These are phyloP conservation scores for Brassica cretica DNA, from an alignment of 345 rosid species.

Conservation along the genomic window DNA sequence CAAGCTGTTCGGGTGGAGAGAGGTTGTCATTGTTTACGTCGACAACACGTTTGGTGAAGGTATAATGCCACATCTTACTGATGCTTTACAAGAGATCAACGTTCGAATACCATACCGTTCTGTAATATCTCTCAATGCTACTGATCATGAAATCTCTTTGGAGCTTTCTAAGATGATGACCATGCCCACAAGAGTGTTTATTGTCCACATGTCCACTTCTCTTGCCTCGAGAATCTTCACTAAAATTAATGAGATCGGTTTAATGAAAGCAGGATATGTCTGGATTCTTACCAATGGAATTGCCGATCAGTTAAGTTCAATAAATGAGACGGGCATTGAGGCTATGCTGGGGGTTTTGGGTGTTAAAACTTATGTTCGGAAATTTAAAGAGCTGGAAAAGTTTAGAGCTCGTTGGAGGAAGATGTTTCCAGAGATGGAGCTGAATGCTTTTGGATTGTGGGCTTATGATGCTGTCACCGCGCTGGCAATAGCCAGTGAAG, in stretches of 20 bases:
- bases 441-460: not conserved
- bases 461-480: not conserved
- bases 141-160: not conserved
- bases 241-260: not conserved
- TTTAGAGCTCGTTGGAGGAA: not conserved
- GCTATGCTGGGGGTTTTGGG: not conserved
- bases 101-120: not conserved
- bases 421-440: not conserved
- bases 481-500: not conserved
- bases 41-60: not conserved
- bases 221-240: not conserved
- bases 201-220: not conserved
- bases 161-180: not conserved
- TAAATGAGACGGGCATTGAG: not conserved
- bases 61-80: not conserved
- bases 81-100: not conserved
- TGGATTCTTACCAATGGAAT: not conserved
- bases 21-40: not conserved
- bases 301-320: not conserved
- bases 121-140: not conserved
- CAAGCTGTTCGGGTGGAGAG: slow-evolving; percentile 3
- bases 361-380: not conserved
- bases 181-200: not conserved
- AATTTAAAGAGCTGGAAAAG: not conserved
- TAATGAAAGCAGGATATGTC: not conserved